These are phyloP conservation scores for Didymosphaeria variabile DNA, from an alignment of 2,329 filamentous ascomycete genomes.

Conservation along the genomic window DNA sequence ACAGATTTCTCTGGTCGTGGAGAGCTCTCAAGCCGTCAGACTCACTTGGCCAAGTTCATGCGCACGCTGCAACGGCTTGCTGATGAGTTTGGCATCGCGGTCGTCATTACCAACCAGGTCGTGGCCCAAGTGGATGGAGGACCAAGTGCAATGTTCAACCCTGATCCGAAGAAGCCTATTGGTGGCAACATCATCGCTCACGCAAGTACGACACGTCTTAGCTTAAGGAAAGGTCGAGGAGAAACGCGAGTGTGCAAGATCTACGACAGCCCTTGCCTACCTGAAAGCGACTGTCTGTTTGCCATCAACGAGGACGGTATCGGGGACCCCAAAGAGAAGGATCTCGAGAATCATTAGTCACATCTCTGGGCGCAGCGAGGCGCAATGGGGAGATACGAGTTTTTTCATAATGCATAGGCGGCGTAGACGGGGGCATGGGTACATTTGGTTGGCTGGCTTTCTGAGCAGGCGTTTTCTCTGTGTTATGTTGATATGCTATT, in stretches of 20 bases:
- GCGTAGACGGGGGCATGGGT: constrained; percentile 21
- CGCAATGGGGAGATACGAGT: neutral
- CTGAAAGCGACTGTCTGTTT: constrained; percentile 95
- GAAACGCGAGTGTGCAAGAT: constrained; percentile 99
- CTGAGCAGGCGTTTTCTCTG: constrained; percentile 7
- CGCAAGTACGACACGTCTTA: constrained; percentile 92
- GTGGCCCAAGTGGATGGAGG: constrained; percentile 98
- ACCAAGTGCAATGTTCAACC: constrained; percentile 97
- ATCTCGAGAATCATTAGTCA: constrained; percentile 80
- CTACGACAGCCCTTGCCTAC: constrained; percentile 96
- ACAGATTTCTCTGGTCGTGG: constrained; percentile 98
- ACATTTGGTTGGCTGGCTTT: constrained; percentile 20
- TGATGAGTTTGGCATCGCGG: constrained; percentile 90
- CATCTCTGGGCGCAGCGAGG: neutral
- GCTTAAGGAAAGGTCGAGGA: constrained; percentile 91
- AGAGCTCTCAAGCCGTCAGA: constrained; percentile 92
- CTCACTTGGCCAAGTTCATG: constrained; percentile 89
- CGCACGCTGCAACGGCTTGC: constrained; percentile 79
- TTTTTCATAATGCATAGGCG: constrained; percentile 24
- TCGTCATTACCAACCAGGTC: constrained; percentile 98
- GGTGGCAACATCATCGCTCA: constrained; percentile 99
- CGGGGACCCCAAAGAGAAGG: constrained; percentile 93
- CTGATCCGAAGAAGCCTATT: constrained; percentile 98
- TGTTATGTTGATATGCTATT: constrained; percentile 13
- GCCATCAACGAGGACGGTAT: constrained; percentile 98